A percentile compares a stretch with the other conserved stretches of the same genome.
phyloP scores from a whole-genome alignment of 139 green algal genomes.

The Edaphochlamys debaryana region DNA sequence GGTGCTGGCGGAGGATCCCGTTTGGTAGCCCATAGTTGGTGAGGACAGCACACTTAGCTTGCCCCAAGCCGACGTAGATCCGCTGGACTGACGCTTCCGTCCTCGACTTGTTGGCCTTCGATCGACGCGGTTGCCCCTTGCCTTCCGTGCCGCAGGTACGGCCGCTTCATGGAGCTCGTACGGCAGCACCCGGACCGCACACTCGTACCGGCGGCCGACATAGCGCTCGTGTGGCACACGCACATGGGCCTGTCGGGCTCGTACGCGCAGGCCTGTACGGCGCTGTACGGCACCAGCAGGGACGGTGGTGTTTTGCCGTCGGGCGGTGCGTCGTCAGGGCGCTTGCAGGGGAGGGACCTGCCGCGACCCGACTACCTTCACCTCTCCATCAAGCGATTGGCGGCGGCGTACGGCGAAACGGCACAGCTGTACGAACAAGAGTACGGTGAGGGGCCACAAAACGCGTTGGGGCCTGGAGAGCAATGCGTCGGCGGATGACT shows the following conservation, averaged over 20 bases:
- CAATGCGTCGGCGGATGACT: background rate
- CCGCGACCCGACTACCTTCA: background rate
- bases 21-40: no score
- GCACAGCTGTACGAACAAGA: background rate
- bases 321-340: no score
- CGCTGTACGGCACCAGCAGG: background rate
- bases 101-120: no score
- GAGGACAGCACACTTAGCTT: no score
- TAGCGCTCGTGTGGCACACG: slow-evolving; percentile 5
- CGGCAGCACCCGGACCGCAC: background rate
- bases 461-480: no score
- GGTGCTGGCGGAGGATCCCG: no score
- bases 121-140: background rate
- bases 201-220: slow-evolving; percentile 18
- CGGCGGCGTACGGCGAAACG: background rate
- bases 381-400: background rate
- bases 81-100: no score
- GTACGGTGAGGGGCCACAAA: no score
- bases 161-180: background rate
- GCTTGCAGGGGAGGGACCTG: background rate
- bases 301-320: background rate
- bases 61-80: no score
- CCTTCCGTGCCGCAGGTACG: background rate
- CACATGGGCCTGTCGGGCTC: background rate
- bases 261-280: background rate